These are phyloP conservation scores for Podochytrium sp. DNA, from an alignment of 192 early-diverging fungal species.

Conservation along the genomic window DNA sequence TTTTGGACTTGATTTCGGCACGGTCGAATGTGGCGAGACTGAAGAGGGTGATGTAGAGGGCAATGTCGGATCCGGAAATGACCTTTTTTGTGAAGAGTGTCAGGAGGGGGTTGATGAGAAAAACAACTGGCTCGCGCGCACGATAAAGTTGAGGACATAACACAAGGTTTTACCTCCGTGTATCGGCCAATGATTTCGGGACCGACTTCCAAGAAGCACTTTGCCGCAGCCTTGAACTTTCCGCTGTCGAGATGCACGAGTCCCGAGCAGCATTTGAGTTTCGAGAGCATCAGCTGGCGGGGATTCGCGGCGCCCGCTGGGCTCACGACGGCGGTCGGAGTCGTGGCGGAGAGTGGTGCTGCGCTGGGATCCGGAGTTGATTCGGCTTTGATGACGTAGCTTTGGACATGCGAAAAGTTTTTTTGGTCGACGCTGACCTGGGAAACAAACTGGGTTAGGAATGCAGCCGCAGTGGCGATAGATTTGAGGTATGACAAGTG, in stretches of 20 bases:
- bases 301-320: not conserved
- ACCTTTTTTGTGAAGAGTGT: slow-evolving; percentile 28
- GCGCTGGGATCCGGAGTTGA: slow-evolving; percentile 55
- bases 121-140: too few relatives aligned
- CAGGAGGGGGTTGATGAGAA: not conserved
- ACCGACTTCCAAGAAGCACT: slow-evolving; percentile 59
- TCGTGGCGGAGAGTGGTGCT: not conserved
- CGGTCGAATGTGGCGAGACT: slow-evolving; percentile 79
- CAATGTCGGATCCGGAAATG: slow-evolving; percentile 80
- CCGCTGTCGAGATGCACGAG: slow-evolving; percentile 63
- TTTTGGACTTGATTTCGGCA: slow-evolving; percentile 65
- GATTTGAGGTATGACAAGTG: not conserved
- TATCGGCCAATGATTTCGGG: slow-evolving; percentile 13
- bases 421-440: slow-evolving; percentile 69
- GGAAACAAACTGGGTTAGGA: slow-evolving; percentile 21
- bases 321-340: not conserved
- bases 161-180: slow-evolving; percentile 14
- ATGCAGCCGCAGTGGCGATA: not conserved
- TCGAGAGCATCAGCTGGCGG: slow-evolving; percentile 58
- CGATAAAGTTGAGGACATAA: slow-evolving; percentile 40
- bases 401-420: slow-evolving; percentile 73
- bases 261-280: slow-evolving; percentile 67
- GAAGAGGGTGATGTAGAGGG: slow-evolving; percentile 78
- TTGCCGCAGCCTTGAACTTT: slow-evolving; percentile 66
- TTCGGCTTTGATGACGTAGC: slow-evolving; percentile 74